Conservation (phyloP, 805 yeast species). For the Wilhelminamyces savonicus region DNA sequence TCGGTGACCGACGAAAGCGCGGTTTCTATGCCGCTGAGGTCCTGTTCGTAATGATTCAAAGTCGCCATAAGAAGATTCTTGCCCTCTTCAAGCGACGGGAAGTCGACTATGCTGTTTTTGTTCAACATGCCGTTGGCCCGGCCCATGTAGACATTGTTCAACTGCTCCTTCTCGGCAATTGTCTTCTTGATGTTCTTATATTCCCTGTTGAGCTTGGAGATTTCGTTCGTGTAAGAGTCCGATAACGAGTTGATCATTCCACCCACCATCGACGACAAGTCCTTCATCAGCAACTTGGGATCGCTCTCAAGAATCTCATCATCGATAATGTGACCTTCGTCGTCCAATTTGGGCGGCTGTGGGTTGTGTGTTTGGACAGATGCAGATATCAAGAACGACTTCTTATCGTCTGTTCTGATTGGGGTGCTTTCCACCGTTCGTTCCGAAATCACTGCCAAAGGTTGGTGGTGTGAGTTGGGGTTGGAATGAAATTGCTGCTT, state of each 20-base stretch:
- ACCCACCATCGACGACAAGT: constrained; percentile 27
- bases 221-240: constrained; percentile 49
- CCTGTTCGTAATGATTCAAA: constrained; percentile 3
- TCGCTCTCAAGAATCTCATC: constrained; percentile 11
- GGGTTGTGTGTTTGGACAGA: constrained; percentile 16
- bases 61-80: constrained; percentile 9
- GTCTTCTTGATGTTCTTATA: constrained; percentile 24
- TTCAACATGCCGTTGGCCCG: constrained; percentile 19
- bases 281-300: constrained; percentile 23
- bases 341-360: constrained; percentile 28
- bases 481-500: constrained; percentile 5
- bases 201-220: constrained; percentile 30
- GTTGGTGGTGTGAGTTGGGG: constrained; percentile 14
- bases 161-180: constrained; percentile 45
- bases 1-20: constrained; percentile 24
- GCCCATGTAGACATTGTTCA: constrained; percentile 24
- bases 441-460: constrained; percentile 27
- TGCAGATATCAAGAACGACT: background rate
- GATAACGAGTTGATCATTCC: constrained; percentile 44
- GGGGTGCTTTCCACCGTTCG: constrained; percentile 25
- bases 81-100: constrained; percentile 21
- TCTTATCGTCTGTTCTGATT: constrained; percentile 2
- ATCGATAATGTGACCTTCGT: constrained; percentile 19
- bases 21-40: constrained; percentile 5
- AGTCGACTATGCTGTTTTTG: constrained; percentile 23